phyloP scores from a whole-genome alignment of 148 eudicot species.

The Selenicereus undatus region DNA sequence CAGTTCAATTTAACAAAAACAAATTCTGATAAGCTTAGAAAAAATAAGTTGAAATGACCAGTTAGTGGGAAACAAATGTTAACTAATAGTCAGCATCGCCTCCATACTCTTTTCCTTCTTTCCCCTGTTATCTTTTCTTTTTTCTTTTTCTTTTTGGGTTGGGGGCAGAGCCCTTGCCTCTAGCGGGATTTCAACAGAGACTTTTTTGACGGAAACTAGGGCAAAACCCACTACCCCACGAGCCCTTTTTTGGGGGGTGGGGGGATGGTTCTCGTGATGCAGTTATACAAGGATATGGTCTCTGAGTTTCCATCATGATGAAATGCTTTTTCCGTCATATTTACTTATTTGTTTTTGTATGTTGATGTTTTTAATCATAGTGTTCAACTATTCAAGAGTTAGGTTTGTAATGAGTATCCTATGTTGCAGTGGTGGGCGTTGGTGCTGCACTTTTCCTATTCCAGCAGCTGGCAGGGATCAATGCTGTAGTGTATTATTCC shows the following conservation, averaged over 20 bases:
- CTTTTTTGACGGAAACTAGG: no score
- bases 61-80: not conserved
- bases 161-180: no score
- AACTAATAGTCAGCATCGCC: no score
- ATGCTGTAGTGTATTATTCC: slow-evolving; percentile 94
- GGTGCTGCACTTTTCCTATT: slow-evolving; percentile 96
- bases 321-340: not conserved
- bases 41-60: no score
- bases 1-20: no score
- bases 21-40: no score
- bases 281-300: not conserved
- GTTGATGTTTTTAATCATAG: not conserved
- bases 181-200: no score
- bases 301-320: not conserved
- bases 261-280: not conserved
- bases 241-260: no score
- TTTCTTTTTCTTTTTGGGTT: not conserved
- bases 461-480: slow-evolving; percentile 98
- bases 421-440: slow-evolving; percentile 80
- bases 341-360: not conserved
- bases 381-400: not conserved
- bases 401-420: not conserved
- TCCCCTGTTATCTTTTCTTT: not conserved
- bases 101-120: no score
- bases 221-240: no score